Percentiles rank a stretch among this genome's conserved stretches.
These are phyloP conservation scores for Penicillium sp. DNA, from an alignment of 2,329 filamentous ascomycete genomes.

Conservation along the genomic window DNA sequence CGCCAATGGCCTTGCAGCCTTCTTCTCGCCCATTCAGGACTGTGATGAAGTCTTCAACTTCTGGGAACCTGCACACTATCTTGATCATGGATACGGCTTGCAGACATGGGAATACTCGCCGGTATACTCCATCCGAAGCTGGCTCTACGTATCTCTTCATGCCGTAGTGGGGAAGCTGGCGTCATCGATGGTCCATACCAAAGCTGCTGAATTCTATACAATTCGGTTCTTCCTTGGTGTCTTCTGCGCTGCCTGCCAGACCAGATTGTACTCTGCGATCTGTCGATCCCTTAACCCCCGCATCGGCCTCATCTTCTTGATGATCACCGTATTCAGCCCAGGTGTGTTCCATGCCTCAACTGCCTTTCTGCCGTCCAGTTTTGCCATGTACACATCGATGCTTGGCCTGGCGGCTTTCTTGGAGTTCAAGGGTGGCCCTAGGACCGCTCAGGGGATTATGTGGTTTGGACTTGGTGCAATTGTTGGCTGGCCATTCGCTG, in stretches of 20 bases:
- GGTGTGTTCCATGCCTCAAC: conserved; percentile 92
- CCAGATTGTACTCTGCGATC: conserved; percentile 74
- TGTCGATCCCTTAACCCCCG: conserved; percentile 74
- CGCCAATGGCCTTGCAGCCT: conserved; percentile 71
- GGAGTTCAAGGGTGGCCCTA: conserved; percentile 78
- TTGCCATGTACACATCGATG: conserved; percentile 93
- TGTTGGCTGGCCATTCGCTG: conserved; percentile 92
- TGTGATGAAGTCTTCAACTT: conserved; percentile 99
- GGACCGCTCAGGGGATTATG: conserved; percentile 78
- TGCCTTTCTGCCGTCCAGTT: conserved; percentile 87
- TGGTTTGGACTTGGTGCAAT: conserved; percentile 86
- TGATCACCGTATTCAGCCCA: conserved; percentile 73
- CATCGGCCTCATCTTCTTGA: conserved; percentile 79
- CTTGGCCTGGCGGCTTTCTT: conserved; percentile 85
- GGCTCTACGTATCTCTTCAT: conserved; percentile 84
- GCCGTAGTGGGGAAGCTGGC: conserved; percentile 67
- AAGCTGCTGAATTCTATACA: conserved; percentile 75
- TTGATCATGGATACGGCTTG: conserved; percentile 85
- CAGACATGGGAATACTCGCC: conserved; percentile 99
- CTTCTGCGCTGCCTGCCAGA: conserved; percentile 76
- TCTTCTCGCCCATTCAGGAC: conserved; percentile 89
- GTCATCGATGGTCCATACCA: conserved; percentile 53
- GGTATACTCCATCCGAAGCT: conserved; percentile 90
- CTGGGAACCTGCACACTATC: conserved; percentile 95
- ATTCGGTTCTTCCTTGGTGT: conserved; percentile 73